Percentiles rank a stretch among this genome's conserved stretches.
Conservation (phyloP, 1,284 basidiomycete genomes). For the Ganoderma meredithae region DNA sequence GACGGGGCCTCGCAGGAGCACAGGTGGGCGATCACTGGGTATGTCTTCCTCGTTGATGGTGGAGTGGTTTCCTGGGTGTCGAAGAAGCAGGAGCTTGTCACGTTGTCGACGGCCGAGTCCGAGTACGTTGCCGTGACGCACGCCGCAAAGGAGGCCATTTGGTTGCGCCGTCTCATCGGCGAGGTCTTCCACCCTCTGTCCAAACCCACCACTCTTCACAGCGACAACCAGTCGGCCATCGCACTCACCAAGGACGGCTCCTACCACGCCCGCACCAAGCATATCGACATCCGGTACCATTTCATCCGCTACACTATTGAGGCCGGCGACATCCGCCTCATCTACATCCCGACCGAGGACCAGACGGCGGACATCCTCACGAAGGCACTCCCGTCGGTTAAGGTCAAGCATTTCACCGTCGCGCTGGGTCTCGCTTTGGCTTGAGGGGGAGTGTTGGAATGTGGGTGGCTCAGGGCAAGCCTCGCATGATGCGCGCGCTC, state of each 20-base stretch:
- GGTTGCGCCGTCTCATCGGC: slow-evolving; percentile 32
- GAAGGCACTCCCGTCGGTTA: slow-evolving; percentile 32
- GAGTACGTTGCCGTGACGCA: slow-evolving; percentile 35
- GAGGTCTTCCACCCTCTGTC: slow-evolving; percentile 26
- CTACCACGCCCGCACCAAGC: slow-evolving; percentile 40
- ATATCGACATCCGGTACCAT: slow-evolving; percentile 45
- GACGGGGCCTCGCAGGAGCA: slow-evolving; percentile 28
- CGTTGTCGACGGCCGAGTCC: slow-evolving; percentile 21
- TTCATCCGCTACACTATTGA: slow-evolving; percentile 41
- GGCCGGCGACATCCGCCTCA: slow-evolving; percentile 20
- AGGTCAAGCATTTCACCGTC: slow-evolving; percentile 12
- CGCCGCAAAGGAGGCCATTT: slow-evolving; percentile 36
- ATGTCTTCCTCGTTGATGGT: slow-evolving; percentile 36
- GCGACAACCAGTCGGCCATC: slow-evolving; percentile 45
- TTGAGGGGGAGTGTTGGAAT: slow-evolving; percentile 5
- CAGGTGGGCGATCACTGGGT: slow-evolving; percentile 40
- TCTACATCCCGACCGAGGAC: slow-evolving; percentile 27
- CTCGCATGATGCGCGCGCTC: too few relatives aligned
- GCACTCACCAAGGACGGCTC: slow-evolving; percentile 36
- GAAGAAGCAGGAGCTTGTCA: slow-evolving; percentile 42
- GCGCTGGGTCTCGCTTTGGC: too few relatives aligned
- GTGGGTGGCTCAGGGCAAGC: too few relatives aligned
- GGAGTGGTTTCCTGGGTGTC: slow-evolving; percentile 43
- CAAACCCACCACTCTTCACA: slow-evolving; percentile 31
- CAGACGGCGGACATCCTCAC: slow-evolving; percentile 40